Evolutionary conservation across 768 basidiomycete species (phyloP), one percentile per base, ranked within the genome.

Genomic region (Tylopilus subfusipes): DNA sequence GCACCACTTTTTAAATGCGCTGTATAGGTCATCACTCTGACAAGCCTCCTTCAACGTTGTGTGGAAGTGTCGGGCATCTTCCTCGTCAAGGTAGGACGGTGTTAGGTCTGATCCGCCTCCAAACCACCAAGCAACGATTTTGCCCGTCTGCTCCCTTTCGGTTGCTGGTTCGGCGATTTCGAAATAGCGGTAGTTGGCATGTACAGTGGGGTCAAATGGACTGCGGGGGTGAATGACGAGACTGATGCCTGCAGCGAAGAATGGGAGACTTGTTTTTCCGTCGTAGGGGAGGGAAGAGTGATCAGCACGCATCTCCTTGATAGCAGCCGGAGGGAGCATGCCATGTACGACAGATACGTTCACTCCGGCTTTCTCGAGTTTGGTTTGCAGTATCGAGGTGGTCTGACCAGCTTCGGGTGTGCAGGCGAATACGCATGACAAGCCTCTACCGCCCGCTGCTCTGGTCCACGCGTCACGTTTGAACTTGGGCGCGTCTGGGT

Each of bases 111-210:
- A 86, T 8, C 96, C 96, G 31, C 97, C 97, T 19, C 97, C 96
- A 66, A 98, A 99, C 97, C 96, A 99, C 94, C 95, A 98, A 25
- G 93, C 86, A 39, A 94, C 73, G 19, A 90, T 72, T 59, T 81
- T 79, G 9, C 80, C 78, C 24, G 73, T 66, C 50, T 68, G 67
- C 3, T 72, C 72, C 34, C 72, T 70, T 22, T 65, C 67, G 4
- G 59, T 58, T 2, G 62, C 62, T 40, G 75, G 73, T 58, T 88
- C 82, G 3, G 85, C 86, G 59, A 97, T 83, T 72, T 98, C 96
- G 66, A 99, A 99, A 72, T 98, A 98, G 51, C 97, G 90, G 64
- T 95, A 97, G 70, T 99, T 99, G 54, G 90, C 84, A 69, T 99
- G 96, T 7, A 93, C 86, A 21, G 96, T 98, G 10, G 97, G 93